Conservation (phyloP, 106 monocot genomes). For the Dioscorea dumetorum region DNA sequence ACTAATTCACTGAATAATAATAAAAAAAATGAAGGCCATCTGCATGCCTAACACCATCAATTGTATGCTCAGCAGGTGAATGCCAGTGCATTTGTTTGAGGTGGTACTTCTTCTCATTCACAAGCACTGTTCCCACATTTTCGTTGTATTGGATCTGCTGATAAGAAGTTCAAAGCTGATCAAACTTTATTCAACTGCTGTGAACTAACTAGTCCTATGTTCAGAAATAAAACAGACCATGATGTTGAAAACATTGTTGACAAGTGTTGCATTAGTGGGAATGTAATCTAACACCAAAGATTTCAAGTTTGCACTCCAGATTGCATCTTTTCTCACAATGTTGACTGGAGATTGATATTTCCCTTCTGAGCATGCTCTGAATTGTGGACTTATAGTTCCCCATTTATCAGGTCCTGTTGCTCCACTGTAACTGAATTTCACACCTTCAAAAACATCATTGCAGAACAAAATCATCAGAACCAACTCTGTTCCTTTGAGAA, state of each 20-base stretch:
- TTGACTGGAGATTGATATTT: conserved; percentile 55
- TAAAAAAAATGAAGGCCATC: background rate
- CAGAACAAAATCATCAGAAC: background rate
- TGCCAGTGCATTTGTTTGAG: conserved; percentile 65
- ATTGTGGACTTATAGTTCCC: conserved; percentile 36
- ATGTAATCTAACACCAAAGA: conserved; percentile 25
- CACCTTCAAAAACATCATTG: conserved; percentile 2
- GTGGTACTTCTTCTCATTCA: conserved; percentile 55
- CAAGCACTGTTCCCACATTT: conserved; percentile 17
- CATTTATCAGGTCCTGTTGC: conserved; percentile 37
- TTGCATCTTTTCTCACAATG: conserved; percentile 19
- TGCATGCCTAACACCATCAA: conserved; percentile 41
- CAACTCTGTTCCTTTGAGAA: background rate
- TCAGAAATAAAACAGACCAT: conserved; percentile 19
- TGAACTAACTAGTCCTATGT: background rate
- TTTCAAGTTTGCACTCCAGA: conserved; percentile 4
- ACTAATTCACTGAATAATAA: background rate
- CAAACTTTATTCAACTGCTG: background rate
- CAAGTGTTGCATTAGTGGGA: conserved; percentile 33
- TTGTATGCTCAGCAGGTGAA: conserved; percentile 70
- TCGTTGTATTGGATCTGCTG: conserved; percentile 39
- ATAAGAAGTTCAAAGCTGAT: background rate
- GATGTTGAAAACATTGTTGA: conserved; percentile 50
- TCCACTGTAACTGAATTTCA: conserved; percentile 27
- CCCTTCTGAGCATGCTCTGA: conserved; percentile 30